phyloP scores from a whole-genome alignment of 169 alveolate species.

The Cyclospora cayetanensis region DNA sequence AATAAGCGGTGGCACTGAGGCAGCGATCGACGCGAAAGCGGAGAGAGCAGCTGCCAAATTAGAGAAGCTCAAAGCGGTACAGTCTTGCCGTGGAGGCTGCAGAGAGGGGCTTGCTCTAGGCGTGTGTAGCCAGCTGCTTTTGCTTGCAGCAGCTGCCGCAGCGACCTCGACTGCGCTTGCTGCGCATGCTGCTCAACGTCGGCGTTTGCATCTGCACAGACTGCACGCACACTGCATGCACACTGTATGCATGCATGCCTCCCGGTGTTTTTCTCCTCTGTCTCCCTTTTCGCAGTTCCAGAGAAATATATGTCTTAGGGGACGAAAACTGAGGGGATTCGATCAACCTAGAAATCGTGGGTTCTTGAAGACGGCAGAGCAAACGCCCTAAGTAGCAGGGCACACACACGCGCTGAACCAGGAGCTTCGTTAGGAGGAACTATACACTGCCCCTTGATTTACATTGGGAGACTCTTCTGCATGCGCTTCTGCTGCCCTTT shows the following conservation, averaged over 20 bases:
- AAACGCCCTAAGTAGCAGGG: too few species aligned
- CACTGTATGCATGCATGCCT: background rate
- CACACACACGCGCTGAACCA: too few species aligned
- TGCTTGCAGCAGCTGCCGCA: background rate
- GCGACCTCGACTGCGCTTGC: background rate
- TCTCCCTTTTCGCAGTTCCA: background rate
- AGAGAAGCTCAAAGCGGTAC: background rate
- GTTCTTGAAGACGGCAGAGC: too few species aligned
- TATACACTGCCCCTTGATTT: too few species aligned
- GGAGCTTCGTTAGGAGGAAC: too few species aligned
- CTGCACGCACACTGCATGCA: background rate
- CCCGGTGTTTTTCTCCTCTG: background rate
- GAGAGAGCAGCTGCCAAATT: background rate
- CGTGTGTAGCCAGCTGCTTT: too few species aligned
- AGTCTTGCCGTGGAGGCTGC: background rate
- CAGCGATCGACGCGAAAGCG: background rate
- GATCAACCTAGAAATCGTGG: constrained; percentile 48
- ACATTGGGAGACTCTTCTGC: too few species aligned
- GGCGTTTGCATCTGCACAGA: background rate
- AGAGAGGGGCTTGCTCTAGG: too few species aligned
- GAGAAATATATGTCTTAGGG: background rate
- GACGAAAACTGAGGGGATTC: constrained; percentile 28
- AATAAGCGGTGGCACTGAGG: background rate
- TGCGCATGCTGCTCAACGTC: background rate
- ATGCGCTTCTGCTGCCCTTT: too few species aligned